Evolutionary conservation across 805 yeast species (phyloP).

Genomic region (Kodamaea fukazawae): DNA sequence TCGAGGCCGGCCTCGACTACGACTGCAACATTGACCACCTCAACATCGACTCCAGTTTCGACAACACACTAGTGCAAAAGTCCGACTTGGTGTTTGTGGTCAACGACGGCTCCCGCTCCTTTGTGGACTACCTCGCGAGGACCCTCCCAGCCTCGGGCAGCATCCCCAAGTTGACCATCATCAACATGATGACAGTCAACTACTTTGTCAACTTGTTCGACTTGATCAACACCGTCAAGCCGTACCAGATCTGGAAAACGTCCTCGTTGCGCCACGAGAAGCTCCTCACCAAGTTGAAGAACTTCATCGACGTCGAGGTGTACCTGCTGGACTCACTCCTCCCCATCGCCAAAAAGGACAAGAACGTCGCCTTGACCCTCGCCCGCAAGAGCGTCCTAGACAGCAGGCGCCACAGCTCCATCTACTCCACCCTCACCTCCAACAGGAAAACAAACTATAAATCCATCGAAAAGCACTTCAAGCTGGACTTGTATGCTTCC

Average conservation of each 20-base stretch:
- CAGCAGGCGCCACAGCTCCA: conserved; percentile 10
- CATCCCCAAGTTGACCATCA: conserved; percentile 30
- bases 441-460: conserved; percentile 27
- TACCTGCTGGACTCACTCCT: conserved; percentile 6
- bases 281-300: conserved; percentile 23
- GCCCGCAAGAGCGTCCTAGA: conserved; percentile 2
- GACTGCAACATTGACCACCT: conserved; percentile 16
- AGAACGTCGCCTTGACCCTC: conserved; percentile 8
- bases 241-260: conserved; percentile 41
- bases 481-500: conserved; percentile 27
- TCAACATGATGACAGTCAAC: conserved; percentile 39
- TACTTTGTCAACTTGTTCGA: conserved; percentile 40
- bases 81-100: conserved; percentile 33
- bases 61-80: conserved; percentile 18
- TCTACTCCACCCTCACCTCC: conserved; percentile 24
- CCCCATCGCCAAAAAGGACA: conserved; percentile 9
- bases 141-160: conserved; percentile 12
- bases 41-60: conserved; percentile 8
- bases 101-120: conserved; percentile 36
- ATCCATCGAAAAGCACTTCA: conserved; percentile 25
- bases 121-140: conserved; percentile 24
- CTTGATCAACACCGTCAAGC: conserved; percentile 29
- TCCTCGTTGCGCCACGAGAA: conserved; percentile 27
- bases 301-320: conserved; percentile 28
- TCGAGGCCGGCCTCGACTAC: conserved; percentile 15